Conservation (phyloP, 352 stramenopile genomes). For the Globisporangium acanthophoron region DNA sequence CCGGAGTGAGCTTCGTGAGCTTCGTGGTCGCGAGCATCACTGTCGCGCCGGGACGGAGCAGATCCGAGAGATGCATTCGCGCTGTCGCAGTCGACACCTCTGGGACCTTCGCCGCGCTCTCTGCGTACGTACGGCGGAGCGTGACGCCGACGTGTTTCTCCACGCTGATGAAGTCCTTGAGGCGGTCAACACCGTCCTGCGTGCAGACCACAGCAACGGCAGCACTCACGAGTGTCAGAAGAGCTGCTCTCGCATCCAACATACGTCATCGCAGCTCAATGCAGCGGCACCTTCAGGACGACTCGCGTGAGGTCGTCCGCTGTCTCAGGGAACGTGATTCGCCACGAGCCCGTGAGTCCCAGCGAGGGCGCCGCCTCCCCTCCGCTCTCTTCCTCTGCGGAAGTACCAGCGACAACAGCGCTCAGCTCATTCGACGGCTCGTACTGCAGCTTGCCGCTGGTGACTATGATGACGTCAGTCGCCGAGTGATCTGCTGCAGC, state of each 20-base stretch:
- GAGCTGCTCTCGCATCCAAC: not conserved
- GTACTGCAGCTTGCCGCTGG: constrained; percentile 48
- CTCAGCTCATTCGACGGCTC: constrained; percentile 5
- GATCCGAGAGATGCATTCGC: constrained; percentile 26
- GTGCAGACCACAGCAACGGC: not conserved
- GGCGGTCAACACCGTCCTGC: constrained; percentile 24
- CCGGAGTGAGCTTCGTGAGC: constrained; percentile 21
- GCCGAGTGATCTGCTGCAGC: not conserved
- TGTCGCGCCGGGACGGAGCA: constrained; percentile 28
- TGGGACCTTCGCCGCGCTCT: constrained; percentile 20
- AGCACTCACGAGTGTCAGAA: not conserved
- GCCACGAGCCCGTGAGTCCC: constrained; percentile 36
- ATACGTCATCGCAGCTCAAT: not conserved
- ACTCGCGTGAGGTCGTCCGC: constrained; percentile 18
- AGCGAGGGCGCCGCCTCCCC: not conserved
- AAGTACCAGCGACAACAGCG: not conserved
- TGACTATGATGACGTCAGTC: constrained; percentile 13
- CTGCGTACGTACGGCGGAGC: constrained; percentile 27
- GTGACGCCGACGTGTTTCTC: constrained; percentile 33
- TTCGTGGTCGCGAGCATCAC: constrained; percentile 7
- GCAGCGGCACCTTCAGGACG: constrained; percentile 32
- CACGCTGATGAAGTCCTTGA: constrained; percentile 44
- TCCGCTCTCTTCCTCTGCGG: not conserved
- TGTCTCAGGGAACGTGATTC: constrained; percentile 30
- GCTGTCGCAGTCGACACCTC: constrained; percentile 30